Base-by-base conservation (phyloP, 768 basidiomycete genomes). In the Mycena polygramma region DNA sequence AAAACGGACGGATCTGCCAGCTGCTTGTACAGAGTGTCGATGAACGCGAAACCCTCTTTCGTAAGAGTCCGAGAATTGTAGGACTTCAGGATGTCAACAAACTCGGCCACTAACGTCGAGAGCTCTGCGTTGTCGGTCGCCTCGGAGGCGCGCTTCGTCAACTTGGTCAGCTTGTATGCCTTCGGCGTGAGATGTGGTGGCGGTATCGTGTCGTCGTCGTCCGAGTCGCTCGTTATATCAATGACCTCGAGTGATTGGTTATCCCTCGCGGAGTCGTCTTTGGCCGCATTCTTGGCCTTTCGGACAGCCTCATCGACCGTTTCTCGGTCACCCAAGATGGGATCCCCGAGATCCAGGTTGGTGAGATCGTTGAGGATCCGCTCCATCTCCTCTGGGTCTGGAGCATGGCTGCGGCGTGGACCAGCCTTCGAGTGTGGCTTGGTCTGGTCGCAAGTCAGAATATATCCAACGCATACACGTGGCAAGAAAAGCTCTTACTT, bases 1-100 rank as follows among this genome's bases (percentile, higher is more conserved):
- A 87, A 88, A 46, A 89, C 87, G 22, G 89, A 88, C 41, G 92
- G 90, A 77, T 92, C 90, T 45, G 86, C 88, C 52, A 94, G 85
- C 75, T 92, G 92, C 77, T 91, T 92, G 79, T 88, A 85, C 71
- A 94, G 77, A 36, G 88, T 85, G 72, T 93, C 92, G 63, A 94
- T 79, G 79, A 94, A 92, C 26, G 83, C 79, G 74, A 91, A 92
- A 8, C 88, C 93, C 71, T 94, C 72, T 53, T 73, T 73, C 17
- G 72, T 73, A 5, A 73, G 66, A 35, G 69, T 73, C n/a, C 72
- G 63, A 15, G 92, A 93, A 53, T 86, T 89, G 75, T 90, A 91
- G 65, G 86, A 86, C 77, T 90, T 86, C 77, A 94, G 80, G 49
- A 89, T 85, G 48, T 83, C 83, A n/a, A 86, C 81, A 75, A 93